Base-by-base conservation (phyloP, 2,329 filamentous ascomycete genomes). In the Phaeosphaeriaceae sp. region DNA sequence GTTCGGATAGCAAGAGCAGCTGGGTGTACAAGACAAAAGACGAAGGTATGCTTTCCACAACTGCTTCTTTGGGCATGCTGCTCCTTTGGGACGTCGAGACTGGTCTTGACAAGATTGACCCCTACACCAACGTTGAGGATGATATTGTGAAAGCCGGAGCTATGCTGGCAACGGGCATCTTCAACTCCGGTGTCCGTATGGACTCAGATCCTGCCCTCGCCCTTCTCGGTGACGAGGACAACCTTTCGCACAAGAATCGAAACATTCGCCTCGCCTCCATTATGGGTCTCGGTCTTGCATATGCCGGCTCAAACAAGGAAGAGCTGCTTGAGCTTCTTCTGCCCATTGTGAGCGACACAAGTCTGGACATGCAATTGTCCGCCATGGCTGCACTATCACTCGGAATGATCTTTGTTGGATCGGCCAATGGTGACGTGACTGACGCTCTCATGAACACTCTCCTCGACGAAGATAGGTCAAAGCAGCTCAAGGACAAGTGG, bases 11-110 rank as follows among this genome's bases (percentile, higher is more conserved):
- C 50, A 95, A 96, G 78, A 87, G 89, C 64, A 90, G 88, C 56
- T 99, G 94, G 93, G 90, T 99, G 4, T 99, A 92, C 91, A 99
- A 97, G 80, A 97, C 95, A 16, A 99, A 99, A 77, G 92, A 95
- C 34, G 92, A 97, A 67, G 94, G 94, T 57, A 96, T 96, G 92
- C 83, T 96, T 76, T 97, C 94, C 1, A 97, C 93, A 0, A 89
- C 95, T 32, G 95, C 95, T 4, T 97, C 94, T 0, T 78, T 97
- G 61, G 94, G 94, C 68, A 93, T 94, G 65, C 81, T 99, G 15
- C 81, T 96, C 70, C 84, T 96, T 67, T 96, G 94, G 90, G 93
- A 99, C 68, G 87, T 96, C 17, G 93, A 97, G 67, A 87, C 85
- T 60, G 94, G 93, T 46, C 79, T 99, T 45, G 91, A 96, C 72